Conservation (phyloP, 2,329 filamentous ascomycete genomes). For the Aureobasidium sp. region DNA sequence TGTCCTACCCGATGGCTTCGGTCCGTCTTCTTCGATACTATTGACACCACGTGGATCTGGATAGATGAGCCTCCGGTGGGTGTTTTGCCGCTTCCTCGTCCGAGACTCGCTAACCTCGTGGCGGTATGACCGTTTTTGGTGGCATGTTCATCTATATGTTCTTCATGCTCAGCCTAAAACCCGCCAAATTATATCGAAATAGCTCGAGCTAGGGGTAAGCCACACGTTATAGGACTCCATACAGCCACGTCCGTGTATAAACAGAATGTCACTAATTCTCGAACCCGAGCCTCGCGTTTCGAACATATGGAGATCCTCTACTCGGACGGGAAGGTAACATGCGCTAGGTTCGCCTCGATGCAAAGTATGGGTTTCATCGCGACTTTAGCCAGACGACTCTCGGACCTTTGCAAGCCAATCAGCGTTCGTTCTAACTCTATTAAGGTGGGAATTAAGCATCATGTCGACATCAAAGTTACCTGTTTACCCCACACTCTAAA, state of each 20-base stretch:
- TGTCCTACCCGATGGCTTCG: not conserved
- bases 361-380: slow-evolving; percentile 2
- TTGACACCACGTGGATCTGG: not conserved
- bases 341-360: slow-evolving; percentile 1
- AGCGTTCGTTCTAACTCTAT: not conserved
- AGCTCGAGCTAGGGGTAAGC: not conserved
- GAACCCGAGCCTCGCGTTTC: slow-evolving; percentile 4
- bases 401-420: not conserved
- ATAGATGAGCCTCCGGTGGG: not conserved
- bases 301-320: not conserved
- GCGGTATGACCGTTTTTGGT: not conserved
- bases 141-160: not conserved
- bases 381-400: slow-evolving; percentile 8
- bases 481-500: slow-evolving; percentile 7
- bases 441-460: slow-evolving; percentile 6
- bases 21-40: not conserved
- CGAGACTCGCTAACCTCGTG: not conserved
- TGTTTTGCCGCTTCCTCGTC: not conserved
- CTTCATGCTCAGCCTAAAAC: not conserved
- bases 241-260: not conserved
- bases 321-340: not conserved
- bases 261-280: slow-evolving; percentile 1
- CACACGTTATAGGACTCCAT: not conserved
- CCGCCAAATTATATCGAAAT: not conserved
- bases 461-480: not conserved